A percentile compares a stretch with the other conserved stretches of the same genome.
These are phyloP conservation scores for Oxytropis ochrocephala DNA, from an alignment of 306 rosid genomes.

Conservation along the genomic window DNA sequence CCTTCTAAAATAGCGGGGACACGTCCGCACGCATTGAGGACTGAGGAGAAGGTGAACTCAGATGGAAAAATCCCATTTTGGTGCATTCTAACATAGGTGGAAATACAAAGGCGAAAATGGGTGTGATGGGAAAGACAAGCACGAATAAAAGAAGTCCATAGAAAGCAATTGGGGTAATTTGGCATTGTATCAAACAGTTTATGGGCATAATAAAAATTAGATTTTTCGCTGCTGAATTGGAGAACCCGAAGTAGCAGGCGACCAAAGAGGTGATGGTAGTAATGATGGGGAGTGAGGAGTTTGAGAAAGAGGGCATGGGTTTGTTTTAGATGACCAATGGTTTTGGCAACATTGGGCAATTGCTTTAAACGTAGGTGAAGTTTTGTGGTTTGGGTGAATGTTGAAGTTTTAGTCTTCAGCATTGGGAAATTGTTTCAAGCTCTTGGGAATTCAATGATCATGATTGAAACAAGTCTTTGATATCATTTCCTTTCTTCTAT, in stretches of 20 bases:
- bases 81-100: conserved; percentile 54
- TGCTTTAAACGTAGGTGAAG: neutral
- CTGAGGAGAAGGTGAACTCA: conserved; percentile 56
- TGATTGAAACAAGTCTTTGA: too few species aligned
- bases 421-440: too few species aligned
- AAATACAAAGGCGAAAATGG: conserved; percentile 33
- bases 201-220: conserved; percentile 45
- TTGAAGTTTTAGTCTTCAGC: neutral
- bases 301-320: conserved; percentile 47
- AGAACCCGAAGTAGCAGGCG: conserved; percentile 32
- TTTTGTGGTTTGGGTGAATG: neutral
- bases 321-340: conserved; percentile 40
- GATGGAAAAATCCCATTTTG: conserved; percentile 40
- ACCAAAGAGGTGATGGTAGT: conserved; percentile 23
- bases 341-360: conserved; percentile 21
- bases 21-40: conserved; percentile 64
- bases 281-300: conserved; percentile 21
- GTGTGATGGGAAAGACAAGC: conserved; percentile 25
- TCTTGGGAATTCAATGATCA: too few species aligned
- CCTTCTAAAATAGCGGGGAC: conserved; percentile 37
- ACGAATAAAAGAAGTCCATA: conserved; percentile 61
- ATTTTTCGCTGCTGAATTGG: neutral
- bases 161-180: conserved; percentile 27
- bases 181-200: conserved; percentile 54
- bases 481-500: too few species aligned